phyloP scores from a whole-genome alignment of 208 protist genomes.

The Acanthamoeba royreba region DNA sequence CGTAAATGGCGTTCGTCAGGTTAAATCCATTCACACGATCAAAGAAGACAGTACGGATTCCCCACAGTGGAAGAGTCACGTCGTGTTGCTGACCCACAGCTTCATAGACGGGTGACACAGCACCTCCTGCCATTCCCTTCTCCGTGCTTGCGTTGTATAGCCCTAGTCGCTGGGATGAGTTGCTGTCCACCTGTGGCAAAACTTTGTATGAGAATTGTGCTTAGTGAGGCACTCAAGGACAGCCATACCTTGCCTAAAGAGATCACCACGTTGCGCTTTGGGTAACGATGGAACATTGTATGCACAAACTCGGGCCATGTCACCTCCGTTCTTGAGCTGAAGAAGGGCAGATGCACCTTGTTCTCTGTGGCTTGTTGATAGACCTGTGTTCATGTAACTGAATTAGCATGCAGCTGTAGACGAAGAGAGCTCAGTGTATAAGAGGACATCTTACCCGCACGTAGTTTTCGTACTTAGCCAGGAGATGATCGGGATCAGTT shows the following conservation, averaged over 20 bases:
- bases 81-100: neutral
- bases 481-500: neutral
- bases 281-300: neutral
- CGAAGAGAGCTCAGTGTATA: neutral
- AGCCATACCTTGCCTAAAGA: neutral
- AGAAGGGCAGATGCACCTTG: neutral
- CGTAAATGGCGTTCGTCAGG: neutral
- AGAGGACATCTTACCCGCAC: neutral
- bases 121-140: neutral
- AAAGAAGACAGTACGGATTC: neutral
- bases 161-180: neutral
- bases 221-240: neutral
- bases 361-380: neutral
- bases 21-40: neutral
- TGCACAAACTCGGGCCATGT: neutral
- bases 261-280: neutral
- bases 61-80: neutral
- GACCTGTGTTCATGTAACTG: neutral
- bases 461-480: neutral
- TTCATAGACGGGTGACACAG: neutral
- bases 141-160: neutral
- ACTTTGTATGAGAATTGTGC: neutral
- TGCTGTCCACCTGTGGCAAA: neutral
- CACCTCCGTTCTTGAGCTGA: neutral
- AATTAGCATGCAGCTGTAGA: neutral